Evolutionary conservation across 148 eudicot species (phyloP).

Genomic region (Chenopodium quinoa): DNA sequence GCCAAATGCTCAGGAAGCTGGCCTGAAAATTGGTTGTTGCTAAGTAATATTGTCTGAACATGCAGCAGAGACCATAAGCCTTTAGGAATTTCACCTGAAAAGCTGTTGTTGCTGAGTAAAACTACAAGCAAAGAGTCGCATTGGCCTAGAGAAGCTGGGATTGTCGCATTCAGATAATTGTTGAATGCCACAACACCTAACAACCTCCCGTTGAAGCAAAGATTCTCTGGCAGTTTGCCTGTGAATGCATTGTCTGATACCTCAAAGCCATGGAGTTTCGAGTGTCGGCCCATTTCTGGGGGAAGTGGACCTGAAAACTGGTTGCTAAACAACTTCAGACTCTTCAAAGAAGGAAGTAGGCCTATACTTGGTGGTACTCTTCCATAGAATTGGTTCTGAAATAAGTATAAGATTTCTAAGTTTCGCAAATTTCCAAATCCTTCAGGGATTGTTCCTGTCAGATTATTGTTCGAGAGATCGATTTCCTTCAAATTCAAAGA

Average conservation of each 20-base stretch:
- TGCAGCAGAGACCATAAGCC: slow-evolving; percentile 47
- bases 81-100: slow-evolving; percentile 64
- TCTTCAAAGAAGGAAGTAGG: slow-evolving; percentile 32
- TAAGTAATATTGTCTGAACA: slow-evolving; percentile 34
- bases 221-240: slow-evolving; percentile 60
- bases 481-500: slow-evolving; percentile 38
- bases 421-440: slow-evolving; percentile 35
- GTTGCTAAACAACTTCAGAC: slow-evolving; percentile 39
- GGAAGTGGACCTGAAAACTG: slow-evolving; percentile 55
- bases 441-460: slow-evolving; percentile 47
- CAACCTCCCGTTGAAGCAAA: slow-evolving; percentile 44
- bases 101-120: slow-evolving; percentile 40
- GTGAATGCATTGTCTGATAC: slow-evolving; percentile 57
- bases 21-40: slow-evolving; percentile 52
- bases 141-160: slow-evolving; percentile 52
- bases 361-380: slow-evolving; percentile 48
- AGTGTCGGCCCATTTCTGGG: slow-evolving; percentile 54
- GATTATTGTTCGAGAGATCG: slow-evolving; percentile 42
- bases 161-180: slow-evolving; percentile 50
- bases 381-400: slow-evolving; percentile 40
- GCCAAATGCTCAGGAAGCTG: slow-evolving; percentile 43
- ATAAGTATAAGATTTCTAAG: slow-evolving; percentile 36
- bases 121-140: slow-evolving; percentile 40
- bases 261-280: slow-evolving; percentile 53
- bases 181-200: slow-evolving; percentile 53